These are phyloP conservation scores for Coemansia reversa DNA, from an alignment of 192 early-diverging fungal genomes.

Conservation along the genomic window DNA sequence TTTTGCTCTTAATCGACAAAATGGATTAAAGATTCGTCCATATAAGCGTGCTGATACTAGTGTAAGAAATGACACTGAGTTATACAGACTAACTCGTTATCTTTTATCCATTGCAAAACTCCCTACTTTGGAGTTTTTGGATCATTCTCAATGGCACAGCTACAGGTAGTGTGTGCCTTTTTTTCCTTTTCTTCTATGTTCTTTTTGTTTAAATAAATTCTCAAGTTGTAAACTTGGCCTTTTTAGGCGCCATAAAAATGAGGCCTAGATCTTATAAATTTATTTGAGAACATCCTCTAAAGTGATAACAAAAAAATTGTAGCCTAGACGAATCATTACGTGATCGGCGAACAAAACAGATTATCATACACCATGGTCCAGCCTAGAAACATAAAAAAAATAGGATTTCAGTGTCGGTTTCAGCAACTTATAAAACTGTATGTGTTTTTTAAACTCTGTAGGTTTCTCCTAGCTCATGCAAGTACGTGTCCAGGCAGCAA, in stretches of 20 bases:
- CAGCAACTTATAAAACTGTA: neutral
- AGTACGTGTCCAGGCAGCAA: neutral
- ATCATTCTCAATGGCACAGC: slow-evolving; percentile 59
- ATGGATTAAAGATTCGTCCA: slow-evolving; percentile 65
- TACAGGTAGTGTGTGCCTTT: slow-evolving; percentile 12
- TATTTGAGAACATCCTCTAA: neutral
- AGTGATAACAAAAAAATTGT: neutral
- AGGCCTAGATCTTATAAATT: neutral
- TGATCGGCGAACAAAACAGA: neutral
- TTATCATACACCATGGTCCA: neutral
- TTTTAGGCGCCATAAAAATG: neutral
- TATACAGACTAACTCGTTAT: slow-evolving; percentile 61
- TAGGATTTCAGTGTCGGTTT: neutral
- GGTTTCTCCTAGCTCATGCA: neutral
- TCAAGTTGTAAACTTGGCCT: neutral
- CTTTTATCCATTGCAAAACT: slow-evolving; percentile 58
- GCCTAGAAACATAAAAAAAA: neutral
- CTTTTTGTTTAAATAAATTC: neutral
- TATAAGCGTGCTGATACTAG: slow-evolving; percentile 60
- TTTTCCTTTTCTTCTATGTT: slow-evolving; percentile 7
- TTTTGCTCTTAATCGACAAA: slow-evolving; percentile 72
- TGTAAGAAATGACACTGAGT: slow-evolving; percentile 56
- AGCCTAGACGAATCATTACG: neutral
- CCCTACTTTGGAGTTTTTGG: slow-evolving; percentile 56
- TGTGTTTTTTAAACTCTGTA: neutral